Conservation (phyloP, 495 filamentous ascomycete species). For the Hypoxylon crocopeplum region DNA sequence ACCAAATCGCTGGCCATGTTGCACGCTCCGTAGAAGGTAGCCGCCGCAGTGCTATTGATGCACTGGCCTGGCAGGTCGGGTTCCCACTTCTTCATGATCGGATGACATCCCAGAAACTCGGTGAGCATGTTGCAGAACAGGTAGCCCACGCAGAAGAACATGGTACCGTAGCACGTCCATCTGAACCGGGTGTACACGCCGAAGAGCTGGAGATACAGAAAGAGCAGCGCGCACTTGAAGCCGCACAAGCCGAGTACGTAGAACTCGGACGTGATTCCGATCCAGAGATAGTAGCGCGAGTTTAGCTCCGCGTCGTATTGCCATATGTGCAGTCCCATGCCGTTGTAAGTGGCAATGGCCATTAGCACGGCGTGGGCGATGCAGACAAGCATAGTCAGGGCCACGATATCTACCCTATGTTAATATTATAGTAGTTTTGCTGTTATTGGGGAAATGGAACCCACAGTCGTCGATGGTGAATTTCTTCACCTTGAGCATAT, state of each 20-base stretch:
- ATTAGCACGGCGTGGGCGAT: slow-evolving; percentile 35
- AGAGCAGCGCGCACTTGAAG: slow-evolving; percentile 45
- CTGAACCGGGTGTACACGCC: slow-evolving; percentile 40
- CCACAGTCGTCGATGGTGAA: slow-evolving; percentile 29
- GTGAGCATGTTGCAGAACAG: slow-evolving; percentile 48
- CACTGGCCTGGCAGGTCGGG: slow-evolving; percentile 41
- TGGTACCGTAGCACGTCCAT: slow-evolving; percentile 43
- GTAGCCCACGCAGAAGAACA: slow-evolving; percentile 47
- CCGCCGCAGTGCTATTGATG: slow-evolving; percentile 36
- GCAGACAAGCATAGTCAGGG: slow-evolving; percentile 24
- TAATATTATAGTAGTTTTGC: background rate
- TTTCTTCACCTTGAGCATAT: slow-evolving; percentile 25
- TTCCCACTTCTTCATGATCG: slow-evolving; percentile 45
- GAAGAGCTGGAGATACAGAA: slow-evolving; percentile 49
- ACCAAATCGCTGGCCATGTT: slow-evolving; percentile 30
- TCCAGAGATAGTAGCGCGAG: slow-evolving; percentile 41
- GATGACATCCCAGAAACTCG: slow-evolving; percentile 46
- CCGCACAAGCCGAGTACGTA: slow-evolving; percentile 43
- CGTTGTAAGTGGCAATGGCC: slow-evolving; percentile 36
- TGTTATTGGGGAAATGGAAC: background rate
- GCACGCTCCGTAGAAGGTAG: slow-evolving; percentile 27
- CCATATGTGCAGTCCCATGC: slow-evolving; percentile 37
- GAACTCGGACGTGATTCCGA: slow-evolving; percentile 41
- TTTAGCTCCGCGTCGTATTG: slow-evolving; percentile 33
- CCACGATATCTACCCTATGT: slow-evolving; percentile 26